Evolutionary conservation across 1,284 basidiomycete species (phyloP).

Genomic region (Xanthoconium separans): DNA sequence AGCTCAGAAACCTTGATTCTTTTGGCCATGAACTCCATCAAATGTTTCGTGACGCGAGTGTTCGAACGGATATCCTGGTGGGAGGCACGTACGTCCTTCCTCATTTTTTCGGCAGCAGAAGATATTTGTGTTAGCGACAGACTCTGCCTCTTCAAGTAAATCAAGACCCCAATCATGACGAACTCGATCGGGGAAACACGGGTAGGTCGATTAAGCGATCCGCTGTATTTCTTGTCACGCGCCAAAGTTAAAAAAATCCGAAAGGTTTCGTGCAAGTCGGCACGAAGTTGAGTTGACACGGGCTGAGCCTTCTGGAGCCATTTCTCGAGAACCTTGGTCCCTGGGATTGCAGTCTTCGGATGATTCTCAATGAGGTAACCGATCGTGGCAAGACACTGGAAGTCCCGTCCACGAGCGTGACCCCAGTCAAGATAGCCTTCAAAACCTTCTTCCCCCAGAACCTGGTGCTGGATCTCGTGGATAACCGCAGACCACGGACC

Average conservation of each 20-base stretch:
- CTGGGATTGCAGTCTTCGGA: slow-evolving; percentile 33
- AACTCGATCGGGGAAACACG: slow-evolving; percentile 51
- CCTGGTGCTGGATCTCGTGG: slow-evolving; percentile 39
- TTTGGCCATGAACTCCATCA: slow-evolving; percentile 40
- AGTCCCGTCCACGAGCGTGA: slow-evolving; percentile 46
- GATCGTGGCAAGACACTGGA: slow-evolving; percentile 45
- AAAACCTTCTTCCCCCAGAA: slow-evolving; percentile 43
- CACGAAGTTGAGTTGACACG: slow-evolving; percentile 32
- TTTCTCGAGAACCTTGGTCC: slow-evolving; percentile 38
- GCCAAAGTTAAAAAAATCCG: slow-evolving; percentile 42
- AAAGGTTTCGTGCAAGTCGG: slow-evolving; percentile 40
- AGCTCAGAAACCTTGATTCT: slow-evolving; percentile 34
- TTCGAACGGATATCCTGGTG: slow-evolving; percentile 46
- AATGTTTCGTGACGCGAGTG: slow-evolving; percentile 37
- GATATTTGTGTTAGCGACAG: slow-evolving; percentile 43
- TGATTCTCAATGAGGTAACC: slow-evolving; percentile 41
- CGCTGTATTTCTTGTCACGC: slow-evolving; percentile 36
- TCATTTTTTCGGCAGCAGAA: slow-evolving; percentile 42
- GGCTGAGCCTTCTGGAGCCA: slow-evolving; percentile 36
- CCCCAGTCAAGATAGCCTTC: slow-evolving; percentile 46
- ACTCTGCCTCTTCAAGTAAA: slow-evolving; percentile 35
- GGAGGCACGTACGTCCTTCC: slow-evolving; percentile 40
- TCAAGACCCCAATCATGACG: slow-evolving; percentile 46
- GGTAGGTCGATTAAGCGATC: slow-evolving; percentile 38
- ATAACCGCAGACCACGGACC: slow-evolving; percentile 44